Base-by-base conservation (phyloP, 257 asterid species). In the Solanum rostratum region DNA sequence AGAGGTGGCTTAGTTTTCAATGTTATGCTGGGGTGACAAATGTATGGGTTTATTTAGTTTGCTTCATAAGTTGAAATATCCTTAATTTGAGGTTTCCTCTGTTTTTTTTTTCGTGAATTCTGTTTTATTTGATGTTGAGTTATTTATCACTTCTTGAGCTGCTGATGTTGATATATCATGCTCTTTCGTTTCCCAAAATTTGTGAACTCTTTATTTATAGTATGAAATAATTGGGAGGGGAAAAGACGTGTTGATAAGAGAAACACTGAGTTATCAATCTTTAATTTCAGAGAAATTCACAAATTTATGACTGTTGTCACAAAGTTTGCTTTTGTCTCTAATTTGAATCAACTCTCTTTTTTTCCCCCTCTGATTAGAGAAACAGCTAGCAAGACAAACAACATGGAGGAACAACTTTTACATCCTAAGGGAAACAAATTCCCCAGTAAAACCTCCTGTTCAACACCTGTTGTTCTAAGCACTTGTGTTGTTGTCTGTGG, bases 401-500 rank as follows among this genome's bases (percentile, higher is more conserved):
- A 46, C 60, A 74, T 74, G 81, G 81, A 74, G 14, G 81, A 74
- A 0, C 60, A 74, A 15, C 81, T 74, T 22, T 74, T 74, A 74
- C 19, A 14, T 13, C 14, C 41, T 46, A 7, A 74, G 15, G 81
- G 59, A 22, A 74, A 74, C 81, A 74, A 22, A 29, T 22, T 45
- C 4, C 27, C 54, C 6, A 19, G 6, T 71, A 19, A 54, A 19
- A 71, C 54, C 19, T 69, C 78, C 14, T 69, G 79, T n/a, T 43
- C 57, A n/a, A 1, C 57, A 1, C 0, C 81, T 24, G 57, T 83
- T 62, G 73, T 86, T 54, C 39, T 78, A 49, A 83, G 88, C 84
- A 83, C 84, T 82, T 50, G 70, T 55, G 84, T 86, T 49, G 88
- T 59, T 59, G 27, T 45, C 49, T 71, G 86, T 39, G 84, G 84